These are phyloP conservation scores for Wallacemonas sp. DNA, from an alignment of 208 protist genomes.

Conservation along the genomic window DNA sequence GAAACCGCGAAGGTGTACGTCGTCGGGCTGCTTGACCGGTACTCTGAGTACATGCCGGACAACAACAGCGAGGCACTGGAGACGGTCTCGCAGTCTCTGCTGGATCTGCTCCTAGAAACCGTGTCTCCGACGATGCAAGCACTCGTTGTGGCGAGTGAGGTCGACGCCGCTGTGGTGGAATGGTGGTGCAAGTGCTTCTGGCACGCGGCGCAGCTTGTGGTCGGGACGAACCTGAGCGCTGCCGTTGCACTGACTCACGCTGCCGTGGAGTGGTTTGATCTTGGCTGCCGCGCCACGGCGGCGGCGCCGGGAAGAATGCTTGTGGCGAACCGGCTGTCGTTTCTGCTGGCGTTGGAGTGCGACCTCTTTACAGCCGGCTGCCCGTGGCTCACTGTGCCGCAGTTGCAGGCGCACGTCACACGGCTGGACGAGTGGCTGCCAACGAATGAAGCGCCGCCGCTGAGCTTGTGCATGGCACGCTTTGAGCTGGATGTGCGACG, in stretches of 20 bases:
- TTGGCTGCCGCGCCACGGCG: background rate
- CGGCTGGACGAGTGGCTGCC: constrained; percentile 4
- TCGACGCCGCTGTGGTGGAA: background rate
- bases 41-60: background rate
- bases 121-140: constrained; percentile 15
- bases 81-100: background rate
- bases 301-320: background rate
- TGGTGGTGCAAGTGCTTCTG: constrained; percentile 51
- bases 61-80: background rate
- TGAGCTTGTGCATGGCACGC: constrained; percentile 8
- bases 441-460: background rate
- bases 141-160: background rate
- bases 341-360: constrained; percentile 31
- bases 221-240: background rate
- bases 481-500: constrained; percentile 21
- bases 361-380: constrained; percentile 23
- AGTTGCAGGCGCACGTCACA: constrained; percentile 10
- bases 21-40: background rate
- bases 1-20: constrained; percentile 9
- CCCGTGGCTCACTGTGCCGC: constrained; percentile 10
- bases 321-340: constrained; percentile 6
- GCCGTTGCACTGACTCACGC: constrained; percentile 23
- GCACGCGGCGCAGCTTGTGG: constrained; percentile 23
- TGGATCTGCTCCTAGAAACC: constrained; percentile 2
- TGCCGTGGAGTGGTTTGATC: constrained; percentile 14